Conservation (phyloP, 1,284 basidiomycete species). For the Kalmanozyma brasiliensis region DNA sequence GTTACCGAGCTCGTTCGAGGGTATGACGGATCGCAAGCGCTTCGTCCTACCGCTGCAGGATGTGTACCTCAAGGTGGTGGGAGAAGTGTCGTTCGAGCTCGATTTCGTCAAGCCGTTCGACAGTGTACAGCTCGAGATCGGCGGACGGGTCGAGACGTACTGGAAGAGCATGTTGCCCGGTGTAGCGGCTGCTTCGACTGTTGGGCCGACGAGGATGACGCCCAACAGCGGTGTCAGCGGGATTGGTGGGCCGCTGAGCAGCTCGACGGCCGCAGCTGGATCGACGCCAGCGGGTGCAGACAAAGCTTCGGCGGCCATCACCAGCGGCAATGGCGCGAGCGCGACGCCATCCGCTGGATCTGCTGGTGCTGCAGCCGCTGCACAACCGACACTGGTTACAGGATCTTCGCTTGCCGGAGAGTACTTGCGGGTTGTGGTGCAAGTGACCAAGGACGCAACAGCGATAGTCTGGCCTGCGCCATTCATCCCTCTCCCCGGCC, state of each 20-base stretch:
- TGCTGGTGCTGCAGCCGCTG: conserved; percentile 12
- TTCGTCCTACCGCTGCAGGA: conserved; percentile 80
- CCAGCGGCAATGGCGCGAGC: conserved; percentile 13
- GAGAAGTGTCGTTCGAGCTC: conserved; percentile 91
- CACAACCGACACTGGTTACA: conserved; percentile 73
- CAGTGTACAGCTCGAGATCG: conserved; percentile 93
- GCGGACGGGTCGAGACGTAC: conserved; percentile 75
- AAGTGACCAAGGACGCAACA: conserved; percentile 88
- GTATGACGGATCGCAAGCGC: conserved; percentile 59
- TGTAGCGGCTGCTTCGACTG: conserved; percentile 19
- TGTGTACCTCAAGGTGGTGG: conserved; percentile 90
- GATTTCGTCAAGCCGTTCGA: conserved; percentile 90
- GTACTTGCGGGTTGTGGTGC: conserved; percentile 85
- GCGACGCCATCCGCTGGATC: conserved; percentile 24
- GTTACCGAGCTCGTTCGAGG: conserved; percentile 78
- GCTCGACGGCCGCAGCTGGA: conserved; percentile 15
- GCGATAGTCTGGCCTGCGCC: conserved; percentile 83
- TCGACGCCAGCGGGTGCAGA: conserved; percentile 14
- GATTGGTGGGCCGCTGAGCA: conserved; percentile 23
- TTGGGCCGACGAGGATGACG: conserved; percentile 54
- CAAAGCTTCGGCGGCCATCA: conserved; percentile 7
- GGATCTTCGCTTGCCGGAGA: conserved; percentile 87
- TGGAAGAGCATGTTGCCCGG: conserved; percentile 67
- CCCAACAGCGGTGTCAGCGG: conserved; percentile 52
- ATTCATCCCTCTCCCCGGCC: conserved; percentile 77